Percentiles rank a stretch among this genome's conserved stretches.
Evolutionary conservation across 140 eudicot genomes (phyloP).

Genomic region (Erigeron philadelphicus): DNA sequence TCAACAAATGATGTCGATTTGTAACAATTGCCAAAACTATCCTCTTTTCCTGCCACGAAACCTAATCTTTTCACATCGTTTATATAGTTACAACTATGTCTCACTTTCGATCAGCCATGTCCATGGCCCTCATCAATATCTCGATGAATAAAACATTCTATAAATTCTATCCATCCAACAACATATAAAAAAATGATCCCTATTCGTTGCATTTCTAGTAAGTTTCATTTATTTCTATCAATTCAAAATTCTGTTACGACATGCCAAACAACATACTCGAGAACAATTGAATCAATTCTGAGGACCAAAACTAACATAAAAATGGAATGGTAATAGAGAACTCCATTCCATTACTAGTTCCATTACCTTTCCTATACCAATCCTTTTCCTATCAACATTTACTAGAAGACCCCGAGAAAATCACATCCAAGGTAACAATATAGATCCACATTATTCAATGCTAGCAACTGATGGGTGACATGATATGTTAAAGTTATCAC

Average conservation of each 20-base stretch:
- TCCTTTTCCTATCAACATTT: slow-evolving; percentile 1
- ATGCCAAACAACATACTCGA: neutral
- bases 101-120: neutral
- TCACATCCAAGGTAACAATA: slow-evolving; percentile 5
- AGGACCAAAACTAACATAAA: neutral
- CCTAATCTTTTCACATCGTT: no score
- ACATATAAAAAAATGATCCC: neutral
- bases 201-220: neutral
- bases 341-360: slow-evolving; percentile 8
- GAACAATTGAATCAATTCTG: neutral
- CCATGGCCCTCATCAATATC: no score
- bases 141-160: no score
- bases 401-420: slow-evolving; percentile 1
- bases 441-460: slow-evolving; percentile 15
- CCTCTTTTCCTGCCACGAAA: no score
- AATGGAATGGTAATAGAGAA: slow-evolving; percentile 3
- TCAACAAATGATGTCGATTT: no score
- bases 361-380: slow-evolving; percentile 14
- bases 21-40: no score
- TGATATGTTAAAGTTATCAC: neutral
- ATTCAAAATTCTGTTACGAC: slow-evolving; percentile 3
- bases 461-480: slow-evolving; percentile 9
- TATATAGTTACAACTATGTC: no score
- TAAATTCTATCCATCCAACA: neutral
- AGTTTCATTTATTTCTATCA: slow-evolving; percentile 5